Evolutionary conservation across 768 basidiomycete genomes (phyloP), one percentile per base, ranked within the genome.

Genomic region (Xerocomellus intermedius): DNA sequence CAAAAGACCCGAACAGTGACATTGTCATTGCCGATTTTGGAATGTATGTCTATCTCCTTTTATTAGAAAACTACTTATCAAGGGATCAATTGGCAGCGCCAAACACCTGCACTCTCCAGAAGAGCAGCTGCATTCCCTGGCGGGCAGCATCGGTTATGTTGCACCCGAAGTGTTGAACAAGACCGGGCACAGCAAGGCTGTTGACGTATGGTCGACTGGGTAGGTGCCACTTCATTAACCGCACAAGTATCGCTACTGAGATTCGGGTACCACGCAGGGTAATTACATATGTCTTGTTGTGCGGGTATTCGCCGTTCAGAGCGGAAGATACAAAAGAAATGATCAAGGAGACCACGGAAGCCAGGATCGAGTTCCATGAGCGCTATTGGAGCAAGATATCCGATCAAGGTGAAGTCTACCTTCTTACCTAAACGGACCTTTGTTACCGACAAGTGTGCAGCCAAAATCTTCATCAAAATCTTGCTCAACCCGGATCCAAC

Each of bases 11-110:
- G 10, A 78, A 87, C 17, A 91, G 90, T n/a, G 89, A 89, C 59
- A 81, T 98, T 47, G 95, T 99, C 53, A 94, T 98, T 41, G 95
- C 85, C 7, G 97, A 98, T 72, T 99, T 99, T 66, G 97, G 97
- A 60, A 98, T 99, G 91, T 93, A 62, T 17, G 86, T 73, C 28
- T 17, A 41, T 51, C 43, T 4, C 28, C 22, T 52, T 37, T 13
- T 35, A 32, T 52, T 32, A 32, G 14, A 21, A 12, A 28, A 32
- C 37, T 16, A 28, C 37, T 47, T 32, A 46, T 54, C 33, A 13
- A 37, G 4, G 37, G 32, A 45, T 54, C 26, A n/a, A 39, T 48
- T 35, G 12, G 44, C 33, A 93, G 91, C 51, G 91, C 92, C 12
- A 94, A 94, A 65, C 91, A 94, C 59, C 74, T 94, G 2, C 82